phyloP scores from a whole-genome alignment of 1,284 basidiomycete genomes.

The Neonothopanus nambi region DNA sequence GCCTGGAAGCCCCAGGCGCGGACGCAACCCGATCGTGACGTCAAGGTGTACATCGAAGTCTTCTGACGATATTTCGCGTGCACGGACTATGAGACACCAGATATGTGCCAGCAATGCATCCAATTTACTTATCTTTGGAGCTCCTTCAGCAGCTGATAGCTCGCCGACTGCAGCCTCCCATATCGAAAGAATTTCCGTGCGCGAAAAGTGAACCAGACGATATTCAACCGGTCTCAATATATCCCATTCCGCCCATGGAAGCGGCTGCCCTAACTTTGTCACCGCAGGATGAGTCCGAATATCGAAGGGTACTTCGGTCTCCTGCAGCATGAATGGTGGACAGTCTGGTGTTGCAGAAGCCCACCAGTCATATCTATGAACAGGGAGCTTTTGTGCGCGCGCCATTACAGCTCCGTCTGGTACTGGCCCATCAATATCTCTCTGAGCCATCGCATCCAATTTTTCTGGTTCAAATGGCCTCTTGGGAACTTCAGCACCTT shows the following conservation, averaged over 20 bases:
- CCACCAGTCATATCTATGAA: conserved; percentile 41
- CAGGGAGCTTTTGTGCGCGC: conserved; percentile 31
- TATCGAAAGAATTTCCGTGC: conserved; percentile 35
- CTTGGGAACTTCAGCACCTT: conserved; percentile 19
- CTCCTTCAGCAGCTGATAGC: neutral
- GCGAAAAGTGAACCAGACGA: conserved; percentile 36
- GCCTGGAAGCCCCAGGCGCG: conserved; percentile 32
- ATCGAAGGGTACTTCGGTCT: conserved; percentile 23
- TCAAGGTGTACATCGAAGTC: conserved; percentile 25
- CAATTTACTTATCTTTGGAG: conserved; percentile 32
- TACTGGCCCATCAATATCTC: conserved; percentile 30
- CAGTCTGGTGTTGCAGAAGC: conserved; percentile 26
- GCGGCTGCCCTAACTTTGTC: conserved; percentile 25
- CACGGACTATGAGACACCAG: conserved; percentile 39
- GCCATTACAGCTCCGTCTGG: conserved; percentile 28
- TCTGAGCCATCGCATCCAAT: conserved; percentile 34
- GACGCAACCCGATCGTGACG: conserved; percentile 34
- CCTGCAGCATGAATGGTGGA: conserved; percentile 24
- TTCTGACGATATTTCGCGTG: conserved; percentile 26
- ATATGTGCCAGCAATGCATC: conserved; percentile 45
- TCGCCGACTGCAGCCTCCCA: conserved; percentile 24
- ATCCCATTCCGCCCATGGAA: conserved; percentile 42
- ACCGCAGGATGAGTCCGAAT: conserved; percentile 17
- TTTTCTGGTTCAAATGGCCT: conserved; percentile 35
- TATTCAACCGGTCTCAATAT: conserved; percentile 29